Evolutionary conservation across 129 eudicot species (phyloP), one percentile per base, ranked within the genome.

Genomic region (Centaurea solstitialis): DNA sequence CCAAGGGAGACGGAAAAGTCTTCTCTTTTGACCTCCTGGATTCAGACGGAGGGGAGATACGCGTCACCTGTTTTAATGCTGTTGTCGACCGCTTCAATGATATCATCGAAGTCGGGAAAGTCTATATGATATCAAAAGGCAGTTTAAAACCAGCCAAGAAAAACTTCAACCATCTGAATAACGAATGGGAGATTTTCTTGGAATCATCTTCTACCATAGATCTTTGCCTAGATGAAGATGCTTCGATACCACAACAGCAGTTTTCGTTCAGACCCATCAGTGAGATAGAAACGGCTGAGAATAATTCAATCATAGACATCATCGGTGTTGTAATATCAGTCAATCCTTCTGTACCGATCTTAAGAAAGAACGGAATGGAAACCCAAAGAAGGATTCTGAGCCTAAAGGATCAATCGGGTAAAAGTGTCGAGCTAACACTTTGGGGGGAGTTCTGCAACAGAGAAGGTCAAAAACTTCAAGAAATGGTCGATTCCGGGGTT

Each of bases 381-480:
- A 96, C 99, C 73, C 98, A 89, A 78, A 93, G 93, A 86, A 87
- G 99, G 84, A 86, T 86, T 57, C 72, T 96, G 26, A 91, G 83
- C 75, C 64, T 96, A 68, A 96, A 96, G 87, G 99, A 96, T 82
- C 91, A 89, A 72, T 93, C 99, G 9, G 93, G 88, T 18, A 47
- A 73, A 70, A 95, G 97, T 43, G 92, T 95, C 4, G 99, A 95
- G 68, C 73, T 96, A 79, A 91, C 99, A 12, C 90, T 96, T 18
- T 96, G 99, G 99, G 99, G 99, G 18, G 99, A 93, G 77, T 89
- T 93, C 69, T 96, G 99, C 86, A 96, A 93, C 45, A 76, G 90
- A 59, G 99, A 93, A 88, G 99, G 99, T 37, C 98, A 93, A 80
- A 83, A 86, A 37, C 87, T 95, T 57, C 97, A 95, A 74, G 97